A percentile compares a stretch with the other conserved stretches of the same genome.
phyloP scores from a whole-genome alignment of 2,329 filamentous ascomycete genomes.

The Polytolypa hystricis region DNA sequence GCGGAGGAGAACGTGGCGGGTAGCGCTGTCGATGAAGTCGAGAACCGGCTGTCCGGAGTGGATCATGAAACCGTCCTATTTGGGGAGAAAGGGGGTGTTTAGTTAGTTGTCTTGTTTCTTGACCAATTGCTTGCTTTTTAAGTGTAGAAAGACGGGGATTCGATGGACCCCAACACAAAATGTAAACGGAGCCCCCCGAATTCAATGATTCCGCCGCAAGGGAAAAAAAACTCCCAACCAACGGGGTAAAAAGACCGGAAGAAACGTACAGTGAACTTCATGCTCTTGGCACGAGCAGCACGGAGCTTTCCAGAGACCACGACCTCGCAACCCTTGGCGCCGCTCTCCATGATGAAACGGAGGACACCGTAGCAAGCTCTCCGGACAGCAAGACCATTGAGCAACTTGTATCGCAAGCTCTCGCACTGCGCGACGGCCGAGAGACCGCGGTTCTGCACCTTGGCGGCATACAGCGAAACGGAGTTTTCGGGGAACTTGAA shows the following conservation, averaged over 20 bases:
- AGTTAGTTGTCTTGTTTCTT: neutral
- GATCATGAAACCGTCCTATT: conserved; percentile 96
- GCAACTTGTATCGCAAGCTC: conserved; percentile 99
- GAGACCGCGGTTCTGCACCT: conserved; percentile 99
- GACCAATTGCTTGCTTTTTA: neutral
- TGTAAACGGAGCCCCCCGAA: no score
- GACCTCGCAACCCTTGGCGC: conserved; percentile 99
- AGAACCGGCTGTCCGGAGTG: conserved; percentile 99
- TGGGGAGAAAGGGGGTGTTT: neutral
- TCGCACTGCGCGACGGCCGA: conserved; percentile 99
- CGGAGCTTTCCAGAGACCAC: conserved; percentile 98
- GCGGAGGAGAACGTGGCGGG: conserved; percentile 97
- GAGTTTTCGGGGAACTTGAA: conserved; percentile 99
- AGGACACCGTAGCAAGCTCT: conserved; percentile 99
- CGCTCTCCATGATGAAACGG: conserved; percentile 99
- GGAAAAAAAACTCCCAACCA: no score
- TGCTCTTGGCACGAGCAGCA: conserved; percentile 97
- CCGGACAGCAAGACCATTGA: conserved; percentile 97
- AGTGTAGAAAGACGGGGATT: no score
- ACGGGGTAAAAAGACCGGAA: neutral
- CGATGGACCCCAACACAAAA: no score
- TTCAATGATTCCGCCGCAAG: no score
- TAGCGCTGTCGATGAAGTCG: conserved; percentile 98
- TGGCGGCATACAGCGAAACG: conserved; percentile 98
- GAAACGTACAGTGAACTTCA: conserved; percentile 92